Base-by-base conservation (phyloP, 2,329 filamentous ascomycete species). In the Pyrenochaeta sp. region DNA sequence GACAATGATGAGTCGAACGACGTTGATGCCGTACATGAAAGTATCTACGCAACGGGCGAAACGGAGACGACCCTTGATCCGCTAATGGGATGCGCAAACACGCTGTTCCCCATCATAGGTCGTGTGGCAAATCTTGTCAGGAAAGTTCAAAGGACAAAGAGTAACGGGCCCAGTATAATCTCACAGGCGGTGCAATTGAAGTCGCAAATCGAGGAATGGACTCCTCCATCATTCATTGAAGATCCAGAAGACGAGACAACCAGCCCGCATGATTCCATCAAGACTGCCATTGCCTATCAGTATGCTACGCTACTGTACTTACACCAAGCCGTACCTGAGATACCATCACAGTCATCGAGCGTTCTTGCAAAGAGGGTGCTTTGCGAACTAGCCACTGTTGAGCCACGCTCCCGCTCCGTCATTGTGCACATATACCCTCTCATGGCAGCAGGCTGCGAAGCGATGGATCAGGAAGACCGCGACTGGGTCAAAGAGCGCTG, bases 371-470 rank as follows among this genome's bases (percentile, higher is more conserved):
- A 88, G 67, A 84, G 85, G 46, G 85, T 88, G 1, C 75, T 91
- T 50, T 81, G 84, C 24, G 83, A 86, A 50, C 77, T 91, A 2
- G 88, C 87, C 2, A 88, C 85, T 0, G 86, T 91, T 0, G 87
- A 88, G 1, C 76, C 86, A 1, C 83, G 80, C 10, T 89, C 86
- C 36, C 83, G 88, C 8, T 84, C 88, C 0, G 84, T 87, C 19
- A 89, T 91, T 45, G 84, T 91, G 2, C 89, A 91, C 39, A 89
- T 91, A 56, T 91, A 88, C 63, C 89, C 89, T 1, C 82, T 91
- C 1, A 81, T 90, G 61, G 87, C 85, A 0, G 89, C 89, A 2
- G 88, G 88, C 1, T 89, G 87, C 62, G 89, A 91, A 73, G 85
- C 85, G 8, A 79, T 82, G 25, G 81, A 81, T 2, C 77, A 80